phyloP scores from a whole-genome alignment of 2,329 filamentous ascomycete species.

The Penicillium brevicompactum region DNA sequence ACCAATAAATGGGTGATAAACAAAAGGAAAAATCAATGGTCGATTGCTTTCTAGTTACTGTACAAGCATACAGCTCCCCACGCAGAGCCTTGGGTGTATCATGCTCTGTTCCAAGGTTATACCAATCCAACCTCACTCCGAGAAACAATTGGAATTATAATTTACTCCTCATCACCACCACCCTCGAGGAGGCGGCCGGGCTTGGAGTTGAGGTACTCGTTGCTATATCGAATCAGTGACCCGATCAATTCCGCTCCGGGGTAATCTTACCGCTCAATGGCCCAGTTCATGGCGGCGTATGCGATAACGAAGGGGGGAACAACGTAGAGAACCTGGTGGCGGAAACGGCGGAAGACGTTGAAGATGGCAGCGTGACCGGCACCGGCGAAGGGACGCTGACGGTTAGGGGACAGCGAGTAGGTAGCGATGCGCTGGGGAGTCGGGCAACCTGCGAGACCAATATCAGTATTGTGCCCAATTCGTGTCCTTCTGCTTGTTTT shows the following conservation, averaged over 20 bases:
- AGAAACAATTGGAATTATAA: slow-evolving; percentile 10
- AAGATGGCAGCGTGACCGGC: slow-evolving; percentile 81
- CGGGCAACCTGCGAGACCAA: slow-evolving; percentile 33
- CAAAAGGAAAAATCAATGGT: slow-evolving; percentile 23
- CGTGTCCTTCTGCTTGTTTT: not conserved
- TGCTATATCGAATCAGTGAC: slow-evolving; percentile 36
- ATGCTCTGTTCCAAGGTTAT: slow-evolving; percentile 14
- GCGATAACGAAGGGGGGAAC: slow-evolving; percentile 74
- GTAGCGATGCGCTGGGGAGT: slow-evolving; percentile 60
- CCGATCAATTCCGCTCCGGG: not conserved
- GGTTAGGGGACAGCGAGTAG: slow-evolving; percentile 83
- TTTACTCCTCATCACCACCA: slow-evolving; percentile 36
- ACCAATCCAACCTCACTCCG: slow-evolving; percentile 14
- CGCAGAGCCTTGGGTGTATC: slow-evolving; percentile 15
- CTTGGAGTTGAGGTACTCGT: slow-evolving; percentile 55
- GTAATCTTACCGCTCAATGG: slow-evolving; percentile 75
- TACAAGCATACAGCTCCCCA: slow-evolving; percentile 36
- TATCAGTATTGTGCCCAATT: slow-evolving; percentile 1
- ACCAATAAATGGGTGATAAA: not conserved
- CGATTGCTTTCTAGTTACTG: slow-evolving; percentile 47
- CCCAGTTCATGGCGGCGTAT: slow-evolving; percentile 89
- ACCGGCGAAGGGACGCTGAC: slow-evolving; percentile 83
- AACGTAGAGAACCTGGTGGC: slow-evolving; percentile 85
- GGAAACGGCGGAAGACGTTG: slow-evolving; percentile 89
- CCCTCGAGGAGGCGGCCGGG: slow-evolving; percentile 43